A percentile compares a stretch with the other conserved stretches of the same genome.
Evolutionary conservation across 352 stramenopile genomes (phyloP).

Genomic region (Phytophthora chlamydospora): DNA sequence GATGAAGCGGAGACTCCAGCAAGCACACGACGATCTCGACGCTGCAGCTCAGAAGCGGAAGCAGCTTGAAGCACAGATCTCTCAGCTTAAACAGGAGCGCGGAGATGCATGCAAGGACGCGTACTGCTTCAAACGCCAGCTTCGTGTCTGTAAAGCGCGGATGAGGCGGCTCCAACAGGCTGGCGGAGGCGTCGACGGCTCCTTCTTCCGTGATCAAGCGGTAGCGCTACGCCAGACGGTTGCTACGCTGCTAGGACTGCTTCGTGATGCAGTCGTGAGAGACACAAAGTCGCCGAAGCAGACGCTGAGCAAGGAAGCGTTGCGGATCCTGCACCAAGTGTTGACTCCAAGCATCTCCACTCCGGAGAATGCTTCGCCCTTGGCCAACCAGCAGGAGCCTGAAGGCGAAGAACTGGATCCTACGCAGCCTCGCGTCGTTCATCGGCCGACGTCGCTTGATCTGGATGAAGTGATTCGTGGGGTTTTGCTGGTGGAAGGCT

Average conservation of each 20-base stretch:
- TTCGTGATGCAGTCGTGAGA: slow-evolving; percentile 52
- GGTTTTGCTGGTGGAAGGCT: slow-evolving; percentile 54
- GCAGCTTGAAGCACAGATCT: slow-evolving; percentile 46
- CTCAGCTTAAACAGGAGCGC: slow-evolving; percentile 52
- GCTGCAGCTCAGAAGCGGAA: slow-evolving; percentile 43
- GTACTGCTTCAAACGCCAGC: slow-evolving; percentile 59
- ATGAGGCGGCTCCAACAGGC: slow-evolving; percentile 38
- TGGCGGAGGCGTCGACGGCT: slow-evolving; percentile 30
- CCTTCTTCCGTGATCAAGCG: slow-evolving; percentile 54
- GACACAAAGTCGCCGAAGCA: slow-evolving; percentile 72
- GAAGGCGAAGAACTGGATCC: slow-evolving; percentile 17
- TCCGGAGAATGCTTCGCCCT: slow-evolving; percentile 1
- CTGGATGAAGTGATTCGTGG: slow-evolving; percentile 58
- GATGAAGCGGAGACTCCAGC: slow-evolving; percentile 34
- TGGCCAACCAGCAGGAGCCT: slow-evolving; percentile 9
- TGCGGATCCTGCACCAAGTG: slow-evolving; percentile 40
- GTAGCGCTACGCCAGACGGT: slow-evolving; percentile 46
- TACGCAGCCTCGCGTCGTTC: slow-evolving; percentile 18
- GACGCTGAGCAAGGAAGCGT: slow-evolving; percentile 57
- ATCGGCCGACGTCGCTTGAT: slow-evolving; percentile 28
- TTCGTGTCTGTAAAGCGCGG: slow-evolving; percentile 54
- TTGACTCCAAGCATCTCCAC: slow-evolving; percentile 14
- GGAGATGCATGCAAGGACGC: slow-evolving; percentile 65
- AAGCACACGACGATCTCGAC: slow-evolving; percentile 31
- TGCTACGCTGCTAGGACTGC: slow-evolving; percentile 43